phyloP scores from a whole-genome alignment of 225 moss, liverwort and hornwort species.

The Climacium dendroides region DNA sequence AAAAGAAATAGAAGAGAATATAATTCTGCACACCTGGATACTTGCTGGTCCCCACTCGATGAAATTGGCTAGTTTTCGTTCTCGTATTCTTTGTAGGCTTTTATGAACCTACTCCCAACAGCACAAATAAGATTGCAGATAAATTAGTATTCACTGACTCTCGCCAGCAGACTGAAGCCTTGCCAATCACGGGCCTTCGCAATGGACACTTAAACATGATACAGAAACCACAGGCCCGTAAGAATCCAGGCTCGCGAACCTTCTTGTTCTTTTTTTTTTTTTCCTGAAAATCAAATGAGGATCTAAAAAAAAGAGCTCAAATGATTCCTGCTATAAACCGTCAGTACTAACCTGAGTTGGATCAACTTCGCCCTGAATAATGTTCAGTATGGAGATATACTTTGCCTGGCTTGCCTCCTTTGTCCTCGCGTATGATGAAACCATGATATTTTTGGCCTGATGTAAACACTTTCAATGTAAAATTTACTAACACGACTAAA shows the following conservation, averaged over 20 bases:
- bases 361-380: slow-evolving; percentile 99
- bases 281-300: background rate
- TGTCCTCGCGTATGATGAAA: slow-evolving; percentile 96
- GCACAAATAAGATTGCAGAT: background rate
- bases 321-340: background rate
- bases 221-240: background rate
- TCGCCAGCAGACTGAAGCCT: background rate
- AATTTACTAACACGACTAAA: background rate
- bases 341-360: slow-evolving; percentile 68
- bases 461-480: background rate
- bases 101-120: slow-evolving; percentile 65
- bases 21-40: slow-evolving; percentile 61
- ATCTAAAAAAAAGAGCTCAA: background rate
- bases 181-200: background rate
- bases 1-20: background rate
- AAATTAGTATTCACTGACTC: background rate
- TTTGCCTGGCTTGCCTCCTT: slow-evolving; percentile 99
- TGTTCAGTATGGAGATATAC: slow-evolving; percentile 94
- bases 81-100: slow-evolving; percentile 94
- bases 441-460: slow-evolving; percentile 99
- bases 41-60: slow-evolving; percentile 99
- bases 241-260: background rate
- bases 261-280: background rate
- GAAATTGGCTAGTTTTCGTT: slow-evolving; percentile 97
- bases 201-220: background rate